These are phyloP conservation scores for Logfia minima DNA, from an alignment of 129 eudicot species.

Conservation along the genomic window DNA sequence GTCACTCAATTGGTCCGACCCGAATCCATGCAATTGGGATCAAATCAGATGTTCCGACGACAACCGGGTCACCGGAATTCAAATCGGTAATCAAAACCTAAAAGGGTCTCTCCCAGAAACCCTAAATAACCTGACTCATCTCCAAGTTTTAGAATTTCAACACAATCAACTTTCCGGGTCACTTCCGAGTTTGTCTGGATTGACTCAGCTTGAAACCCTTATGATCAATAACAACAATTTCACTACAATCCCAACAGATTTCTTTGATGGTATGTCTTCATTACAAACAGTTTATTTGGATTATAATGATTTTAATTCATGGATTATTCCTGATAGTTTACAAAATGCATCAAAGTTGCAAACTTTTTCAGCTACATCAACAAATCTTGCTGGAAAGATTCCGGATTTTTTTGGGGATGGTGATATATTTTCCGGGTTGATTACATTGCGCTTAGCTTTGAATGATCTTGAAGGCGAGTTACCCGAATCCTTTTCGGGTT, in stretches of 20 bases:
- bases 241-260: constrained; percentile 33
- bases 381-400: constrained; percentile 68
- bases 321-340: constrained; percentile 25
- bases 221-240: constrained; percentile 43
- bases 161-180: constrained; percentile 45
- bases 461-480: constrained; percentile 71
- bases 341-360: constrained; percentile 33
- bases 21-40: constrained; percentile 60
- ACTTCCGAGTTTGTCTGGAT: constrained; percentile 50
- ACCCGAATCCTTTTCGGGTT: constrained; percentile 58
- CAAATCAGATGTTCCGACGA: constrained; percentile 33
- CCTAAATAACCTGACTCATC: constrained; percentile 35
- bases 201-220: constrained; percentile 42
- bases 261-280: constrained; percentile 41
- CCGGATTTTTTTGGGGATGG: constrained; percentile 61
- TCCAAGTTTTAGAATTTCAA: constrained; percentile 43
- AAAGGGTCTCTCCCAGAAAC: constrained; percentile 33
- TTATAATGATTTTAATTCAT: constrained; percentile 26
- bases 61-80: constrained; percentile 33
- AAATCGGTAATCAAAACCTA: constrained; percentile 27
- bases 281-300: constrained; percentile 29
- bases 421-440: constrained; percentile 46
- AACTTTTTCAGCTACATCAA: constrained; percentile 49
- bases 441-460: constrained; percentile 44
- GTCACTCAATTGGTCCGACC: constrained; percentile 48